Percentiles rank a stretch among this genome's conserved stretches.
Conservation (phyloP, 257 asterid genomes). For the Striga asiatica region DNA sequence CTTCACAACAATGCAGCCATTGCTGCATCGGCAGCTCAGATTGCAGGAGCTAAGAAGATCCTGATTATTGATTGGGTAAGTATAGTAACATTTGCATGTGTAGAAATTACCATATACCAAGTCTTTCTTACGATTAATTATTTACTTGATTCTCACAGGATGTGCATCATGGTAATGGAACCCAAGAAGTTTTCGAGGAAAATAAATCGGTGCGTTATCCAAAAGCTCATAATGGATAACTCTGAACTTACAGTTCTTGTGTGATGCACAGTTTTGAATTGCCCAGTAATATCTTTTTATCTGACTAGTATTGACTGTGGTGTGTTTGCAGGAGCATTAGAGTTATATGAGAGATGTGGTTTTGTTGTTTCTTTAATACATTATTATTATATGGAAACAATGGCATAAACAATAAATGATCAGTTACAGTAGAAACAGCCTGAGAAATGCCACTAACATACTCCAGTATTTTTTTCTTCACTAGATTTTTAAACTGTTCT, state of each 20-base stretch:
- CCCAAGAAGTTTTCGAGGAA: slow-evolving; percentile 90
- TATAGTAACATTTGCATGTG: slow-evolving; percentile 10
- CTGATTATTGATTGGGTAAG: slow-evolving; percentile 94
- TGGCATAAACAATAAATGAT: background rate
- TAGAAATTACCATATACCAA: slow-evolving; percentile 1
- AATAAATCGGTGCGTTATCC: slow-evolving; percentile 62
- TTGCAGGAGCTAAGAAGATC: slow-evolving; percentile 89
- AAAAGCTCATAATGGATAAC: background rate
- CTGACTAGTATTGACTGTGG: background rate
- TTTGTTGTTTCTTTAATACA: background rate
- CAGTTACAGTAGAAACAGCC: background rate
- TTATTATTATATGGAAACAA: background rate
- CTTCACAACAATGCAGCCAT: slow-evolving; percentile 97
- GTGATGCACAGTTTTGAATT: background rate
- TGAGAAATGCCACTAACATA: too few species aligned
- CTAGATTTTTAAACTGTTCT: too few species aligned
- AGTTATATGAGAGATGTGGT: background rate
- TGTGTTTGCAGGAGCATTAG: slow-evolving; percentile 2
- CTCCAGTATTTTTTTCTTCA: too few species aligned
- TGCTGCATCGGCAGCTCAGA: slow-evolving; percentile 89
- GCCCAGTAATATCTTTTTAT: background rate
- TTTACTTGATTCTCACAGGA: slow-evolving; percentile 45
- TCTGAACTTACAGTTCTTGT: background rate
- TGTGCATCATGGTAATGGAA: slow-evolving; percentile 99
- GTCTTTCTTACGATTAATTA: slow-evolving; percentile 14